A percentile compares a stretch with the other conserved stretches of the same genome.
Evolutionary conservation across 768 basidiomycete genomes (phyloP).

Genomic region (Gloeopeniophorella convolvens): DNA sequence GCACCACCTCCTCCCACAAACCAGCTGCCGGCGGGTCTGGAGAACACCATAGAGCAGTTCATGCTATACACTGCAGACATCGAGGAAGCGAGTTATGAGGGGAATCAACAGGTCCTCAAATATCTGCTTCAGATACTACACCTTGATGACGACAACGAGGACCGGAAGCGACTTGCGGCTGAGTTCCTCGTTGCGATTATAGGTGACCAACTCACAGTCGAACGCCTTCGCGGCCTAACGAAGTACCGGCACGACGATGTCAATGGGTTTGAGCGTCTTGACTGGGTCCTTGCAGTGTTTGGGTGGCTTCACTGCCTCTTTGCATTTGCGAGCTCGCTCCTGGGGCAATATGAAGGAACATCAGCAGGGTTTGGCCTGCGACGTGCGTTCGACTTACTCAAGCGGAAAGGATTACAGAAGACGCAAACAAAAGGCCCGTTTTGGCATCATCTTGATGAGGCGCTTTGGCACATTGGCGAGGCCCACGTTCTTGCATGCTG

Average conservation of each 20-base stretch:
- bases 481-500: slow-evolving; percentile 7
- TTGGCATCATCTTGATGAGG: no score
- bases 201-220: slow-evolving; percentile 26
- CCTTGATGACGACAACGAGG: slow-evolving; percentile 16
- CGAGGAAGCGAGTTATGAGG: slow-evolving; percentile 36
- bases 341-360: background rate
- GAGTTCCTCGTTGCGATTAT: slow-evolving; percentile 23
- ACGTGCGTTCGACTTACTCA: slow-evolving; percentile 7
- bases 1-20: no score
- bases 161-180: slow-evolving; percentile 16
- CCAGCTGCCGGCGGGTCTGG: slow-evolving; percentile 24
- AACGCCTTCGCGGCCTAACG: slow-evolving; percentile 15
- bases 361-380: background rate
- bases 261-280: slow-evolving; percentile 18
- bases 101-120: slow-evolving; percentile 27
- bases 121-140: slow-evolving; percentile 31
- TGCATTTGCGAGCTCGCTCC: background rate
- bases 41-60: slow-evolving; percentile 29
- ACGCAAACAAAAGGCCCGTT: slow-evolving; percentile 12
- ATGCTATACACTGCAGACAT: slow-evolving; percentile 32
- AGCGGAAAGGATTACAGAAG: slow-evolving; percentile 12
- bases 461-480: no score
- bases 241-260: slow-evolving; percentile 14
- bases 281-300: slow-evolving; percentile 8
- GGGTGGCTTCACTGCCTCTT: slow-evolving; percentile 5